phyloP scores from a whole-genome alignment of 2,329 filamentous ascomycete genomes.

The Zopfia rhizophila region DNA sequence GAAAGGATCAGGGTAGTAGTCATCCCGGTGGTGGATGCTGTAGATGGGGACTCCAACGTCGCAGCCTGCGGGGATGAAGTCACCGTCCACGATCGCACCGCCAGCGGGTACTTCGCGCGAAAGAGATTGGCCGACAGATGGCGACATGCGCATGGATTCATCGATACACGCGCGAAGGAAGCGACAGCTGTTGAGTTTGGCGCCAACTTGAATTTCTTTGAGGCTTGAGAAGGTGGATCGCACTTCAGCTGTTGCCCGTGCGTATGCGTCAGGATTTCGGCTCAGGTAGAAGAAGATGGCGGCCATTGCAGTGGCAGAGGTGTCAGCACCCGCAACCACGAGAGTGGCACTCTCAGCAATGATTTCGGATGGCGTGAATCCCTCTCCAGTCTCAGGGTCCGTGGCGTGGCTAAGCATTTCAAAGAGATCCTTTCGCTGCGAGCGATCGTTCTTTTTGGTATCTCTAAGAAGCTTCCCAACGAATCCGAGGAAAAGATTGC shows the following conservation, averaged over 20 bases:
- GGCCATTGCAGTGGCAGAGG: conserved; percentile 43
- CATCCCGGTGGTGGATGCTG: conserved; percentile 36
- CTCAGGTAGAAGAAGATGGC: conserved; percentile 52
- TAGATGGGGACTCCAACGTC: conserved; percentile 35
- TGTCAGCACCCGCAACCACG: conserved; percentile 55
- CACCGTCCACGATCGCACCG: conserved; percentile 34
- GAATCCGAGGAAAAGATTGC: conserved; percentile 30
- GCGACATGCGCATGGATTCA: conserved; percentile 44
- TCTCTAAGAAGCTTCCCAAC: conserved; percentile 24
- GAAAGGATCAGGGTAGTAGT: conserved; percentile 29
- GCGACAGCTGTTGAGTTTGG: conserved; percentile 27
- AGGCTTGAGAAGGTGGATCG: conserved; percentile 21
- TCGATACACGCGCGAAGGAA: conserved; percentile 46
- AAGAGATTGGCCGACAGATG: conserved; percentile 31
- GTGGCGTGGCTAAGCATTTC: conserved; percentile 53
- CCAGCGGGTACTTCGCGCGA: conserved; percentile 30
- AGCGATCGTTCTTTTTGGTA: conserved; percentile 18
- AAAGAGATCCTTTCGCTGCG: conserved; percentile 48
- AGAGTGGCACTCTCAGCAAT: conserved; percentile 55
- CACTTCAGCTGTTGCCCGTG: conserved; percentile 27
- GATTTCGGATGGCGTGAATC: conserved; percentile 51
- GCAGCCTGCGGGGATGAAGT: conserved; percentile 31
- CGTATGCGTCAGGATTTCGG: conserved; percentile 39
- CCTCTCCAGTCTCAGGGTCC: conserved; percentile 51
- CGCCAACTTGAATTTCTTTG: conserved; percentile 31